phyloP scores from a whole-genome alignment of 2,329 filamentous ascomycete genomes.

The Alternaria angustiovoidea region DNA sequence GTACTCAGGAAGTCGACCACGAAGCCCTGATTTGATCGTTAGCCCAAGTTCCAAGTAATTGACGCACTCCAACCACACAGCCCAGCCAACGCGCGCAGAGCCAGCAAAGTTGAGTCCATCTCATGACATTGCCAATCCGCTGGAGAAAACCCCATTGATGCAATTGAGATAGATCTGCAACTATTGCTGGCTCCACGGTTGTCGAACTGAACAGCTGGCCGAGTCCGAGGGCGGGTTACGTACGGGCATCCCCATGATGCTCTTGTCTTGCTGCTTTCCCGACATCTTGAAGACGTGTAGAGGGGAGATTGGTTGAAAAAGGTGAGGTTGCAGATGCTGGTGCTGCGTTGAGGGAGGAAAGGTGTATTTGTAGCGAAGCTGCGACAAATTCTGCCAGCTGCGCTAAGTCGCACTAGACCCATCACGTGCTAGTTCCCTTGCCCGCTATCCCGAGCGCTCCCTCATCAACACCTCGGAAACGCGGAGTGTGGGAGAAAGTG shows the following conservation, averaged over 20 bases:
- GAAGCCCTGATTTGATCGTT: constrained; percentile 73
- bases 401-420: constrained; percentile 35
- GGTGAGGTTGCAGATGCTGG: constrained; percentile 26
- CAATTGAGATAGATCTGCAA: constrained; percentile 40
- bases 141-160: constrained; percentile 27
- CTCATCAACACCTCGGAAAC: constrained; percentile 32
- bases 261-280: constrained; percentile 11
- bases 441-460: constrained; percentile 31
- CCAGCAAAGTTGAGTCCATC: constrained; percentile 31
- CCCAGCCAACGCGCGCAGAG: constrained; percentile 29
- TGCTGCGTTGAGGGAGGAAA: constrained; percentile 30
- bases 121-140: constrained; percentile 25
- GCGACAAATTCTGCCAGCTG: constrained; percentile 34
- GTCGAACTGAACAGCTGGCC: background rate
- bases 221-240: constrained; percentile 17
- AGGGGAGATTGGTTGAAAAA: constrained; percentile 33
- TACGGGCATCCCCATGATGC: constrained; percentile 55
- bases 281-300: constrained; percentile 11
- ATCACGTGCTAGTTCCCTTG: constrained; percentile 18
- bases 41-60: constrained; percentile 34
- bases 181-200: constrained; percentile 23
- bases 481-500: constrained; percentile 19
- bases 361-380: constrained; percentile 35
- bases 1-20: constrained; percentile 98
- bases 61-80: constrained; percentile 22